phyloP scores from a whole-genome alignment of 1,139 yeast genomes.

The Candida gigantensis region DNA sequence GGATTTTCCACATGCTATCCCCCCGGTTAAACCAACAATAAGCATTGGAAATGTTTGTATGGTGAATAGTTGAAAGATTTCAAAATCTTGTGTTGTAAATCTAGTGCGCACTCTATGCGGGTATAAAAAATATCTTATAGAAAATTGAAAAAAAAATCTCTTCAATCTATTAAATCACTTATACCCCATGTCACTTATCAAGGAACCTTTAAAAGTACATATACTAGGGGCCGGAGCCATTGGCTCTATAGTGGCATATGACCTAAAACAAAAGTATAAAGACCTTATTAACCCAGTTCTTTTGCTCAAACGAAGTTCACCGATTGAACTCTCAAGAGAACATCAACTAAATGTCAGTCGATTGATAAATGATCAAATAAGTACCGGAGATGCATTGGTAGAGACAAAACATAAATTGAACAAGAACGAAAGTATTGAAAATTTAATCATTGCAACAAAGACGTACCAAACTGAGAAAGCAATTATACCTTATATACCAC shows the following conservation, averaged over 20 bases:
- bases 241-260: slow-evolving; percentile 42
- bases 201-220: slow-evolving; percentile 20
- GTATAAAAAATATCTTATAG: not conserved
- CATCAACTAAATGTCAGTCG: slow-evolving; percentile 31
- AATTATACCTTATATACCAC: slow-evolving; percentile 42
- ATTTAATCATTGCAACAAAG: slow-evolving; percentile 65
- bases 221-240: slow-evolving; percentile 49
- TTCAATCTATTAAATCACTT: not conserved
- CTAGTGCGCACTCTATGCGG: no score
- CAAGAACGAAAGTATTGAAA: slow-evolving; percentile 34
- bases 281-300: slow-evolving; percentile 5
- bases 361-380: not conserved
- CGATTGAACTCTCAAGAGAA: not conserved
- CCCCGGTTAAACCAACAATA: slow-evolving; percentile 91
- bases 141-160: slow-evolving; percentile 3
- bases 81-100: no score
- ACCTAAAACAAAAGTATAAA: slow-evolving; percentile 33
- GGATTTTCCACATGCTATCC: slow-evolving; percentile 93
- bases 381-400: no score
- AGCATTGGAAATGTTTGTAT: slow-evolving; percentile 59
- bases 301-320: slow-evolving; percentile 6
- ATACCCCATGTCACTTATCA: slow-evolving; percentile 3
- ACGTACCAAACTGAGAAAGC: slow-evolving; percentile 56
- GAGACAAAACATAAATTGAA: no score
- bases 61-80: no score